Base-by-base conservation (phyloP, 2,329 filamentous ascomycete genomes). In the Penicillium paneum region DNA sequence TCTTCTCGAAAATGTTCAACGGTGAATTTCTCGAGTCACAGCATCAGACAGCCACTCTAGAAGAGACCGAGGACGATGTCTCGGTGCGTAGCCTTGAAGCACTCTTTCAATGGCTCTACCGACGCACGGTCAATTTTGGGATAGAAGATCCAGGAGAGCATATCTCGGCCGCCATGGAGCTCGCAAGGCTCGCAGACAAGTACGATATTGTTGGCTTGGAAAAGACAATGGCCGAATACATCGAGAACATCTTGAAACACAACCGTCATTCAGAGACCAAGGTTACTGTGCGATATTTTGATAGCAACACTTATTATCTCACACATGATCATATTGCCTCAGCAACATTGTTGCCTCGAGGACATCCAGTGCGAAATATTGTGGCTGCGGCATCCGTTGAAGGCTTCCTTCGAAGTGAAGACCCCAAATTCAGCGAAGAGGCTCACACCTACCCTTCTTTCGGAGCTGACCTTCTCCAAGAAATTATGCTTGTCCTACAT, bases 51-150 rank as follows among this genome's bases (percentile, higher is more conserved):
- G 56, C 40, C 4, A 45, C 10, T 13, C 42, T 64, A 11, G 42
- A 59, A 49, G 57, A 61, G 28, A 47, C 52, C 8, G 38, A 55
- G 3, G 54, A 43, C 1, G 40, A 54, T n/a, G 8, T 62, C 4
- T 59, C 56, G 3, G 47, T 45, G 17, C 52, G 42, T 8, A 55
- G 57, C 19, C 34, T 64, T 36, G 38, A 60, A 40, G 39, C 56
- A 11, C 41, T 63, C 1, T 13, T 58, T n/a, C 58, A 63, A 43
- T 64, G 60, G 57, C 29, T 63, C 15, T 60, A 64, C 29, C 28
- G 24, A 2, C 39, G 48, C 21, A 17, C 11, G 8, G 12, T 60
- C 21, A 41, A 39, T 1, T 56, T 64, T 10, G 52, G 39, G 2
- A 39, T 51, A 4, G 26, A 54, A 28, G 43, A 50, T 17, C 46